phyloP scores from a whole-genome alignment of 2,329 filamentous ascomycete genomes.

The Aspergillus japonicus region DNA sequence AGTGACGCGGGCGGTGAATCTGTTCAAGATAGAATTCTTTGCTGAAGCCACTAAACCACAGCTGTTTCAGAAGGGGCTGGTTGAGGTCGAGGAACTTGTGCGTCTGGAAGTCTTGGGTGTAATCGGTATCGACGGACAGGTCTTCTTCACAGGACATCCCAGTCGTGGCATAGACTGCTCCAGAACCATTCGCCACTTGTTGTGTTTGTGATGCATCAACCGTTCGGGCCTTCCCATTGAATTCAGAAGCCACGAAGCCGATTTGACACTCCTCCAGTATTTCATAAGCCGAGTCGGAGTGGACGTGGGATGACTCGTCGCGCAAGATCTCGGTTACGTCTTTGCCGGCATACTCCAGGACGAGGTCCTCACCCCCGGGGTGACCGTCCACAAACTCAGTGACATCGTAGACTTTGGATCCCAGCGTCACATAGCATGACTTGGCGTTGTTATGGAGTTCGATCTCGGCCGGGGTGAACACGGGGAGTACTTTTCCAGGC shows the following conservation, averaged over 20 bases:
- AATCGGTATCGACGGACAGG: constrained; percentile 80
- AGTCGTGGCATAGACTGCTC: constrained; percentile 56
- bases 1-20: constrained; percentile 92
- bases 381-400: constrained; percentile 88
- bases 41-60: constrained; percentile 82
- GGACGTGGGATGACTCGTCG: constrained; percentile 77
- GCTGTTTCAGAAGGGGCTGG: constrained; percentile 79
- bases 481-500: constrained; percentile 79
- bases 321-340: constrained; percentile 80
- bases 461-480: constrained; percentile 77
- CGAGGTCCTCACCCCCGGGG: constrained; percentile 82
- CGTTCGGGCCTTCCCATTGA: constrained; percentile 50
- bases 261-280: constrained; percentile 84
- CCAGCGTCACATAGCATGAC: constrained; percentile 91
- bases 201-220: constrained; percentile 27
- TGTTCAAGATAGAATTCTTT: constrained; percentile 98
- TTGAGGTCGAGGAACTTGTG: constrained; percentile 93
- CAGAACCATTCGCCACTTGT: constrained; percentile 28
- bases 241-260: constrained; percentile 70
- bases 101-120: constrained; percentile 71
- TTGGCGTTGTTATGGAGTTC: constrained; percentile 73
- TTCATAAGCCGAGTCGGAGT: constrained; percentile 93
- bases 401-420: constrained; percentile 89
- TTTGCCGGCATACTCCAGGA: constrained; percentile 85
- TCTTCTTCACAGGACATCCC: constrained; percentile 90